A percentile compares a stretch with the other conserved stretches of the same genome.
Evolutionary conservation across 768 basidiomycete species (phyloP).

Genomic region (Lactarius quietus): DNA sequence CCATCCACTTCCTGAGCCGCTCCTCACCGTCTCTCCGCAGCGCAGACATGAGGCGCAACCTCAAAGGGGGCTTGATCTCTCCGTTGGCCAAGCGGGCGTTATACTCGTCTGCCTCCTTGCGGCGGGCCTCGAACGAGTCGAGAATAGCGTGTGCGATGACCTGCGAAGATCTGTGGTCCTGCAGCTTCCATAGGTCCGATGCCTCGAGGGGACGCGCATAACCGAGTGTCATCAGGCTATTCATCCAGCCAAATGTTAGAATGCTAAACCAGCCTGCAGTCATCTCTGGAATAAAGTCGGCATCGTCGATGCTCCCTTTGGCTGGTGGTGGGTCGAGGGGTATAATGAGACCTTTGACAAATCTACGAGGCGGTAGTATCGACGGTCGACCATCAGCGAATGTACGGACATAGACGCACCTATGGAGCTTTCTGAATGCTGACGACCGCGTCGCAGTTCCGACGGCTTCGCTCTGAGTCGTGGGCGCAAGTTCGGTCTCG

Average conservation of each 20-base stretch:
- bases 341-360: slow-evolving; percentile 20
- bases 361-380: slow-evolving; percentile 1
- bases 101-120: slow-evolving; percentile 57
- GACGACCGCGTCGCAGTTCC: not conserved
- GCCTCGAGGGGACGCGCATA: slow-evolving; percentile 79
- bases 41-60: slow-evolving; percentile 54
- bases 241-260: slow-evolving; percentile 74
- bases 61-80: slow-evolving; percentile 52
- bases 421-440: not conserved
- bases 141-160: slow-evolving; percentile 60
- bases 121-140: slow-evolving; percentile 58
- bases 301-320: slow-evolving; percentile 54
- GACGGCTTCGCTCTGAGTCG: not conserved
- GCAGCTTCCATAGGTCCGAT: slow-evolving; percentile 76
- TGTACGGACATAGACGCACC: slow-evolving; percentile 6
- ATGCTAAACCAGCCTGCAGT: slow-evolving; percentile 56
- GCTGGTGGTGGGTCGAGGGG: slow-evolving; percentile 39
- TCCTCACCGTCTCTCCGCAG: slow-evolving; percentile 49
- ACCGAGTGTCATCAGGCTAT: slow-evolving; percentile 65
- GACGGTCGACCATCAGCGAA: not conserved
- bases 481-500: slow-evolving; percentile 1
- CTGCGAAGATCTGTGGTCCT: slow-evolving; percentile 55
- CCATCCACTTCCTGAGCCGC: slow-evolving; percentile 62
- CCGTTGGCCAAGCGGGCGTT: slow-evolving; percentile 67
- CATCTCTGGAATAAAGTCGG: slow-evolving; percentile 60